phyloP scores from a whole-genome alignment of 208 protist species.

The Leishmania guyanensis region DNA sequence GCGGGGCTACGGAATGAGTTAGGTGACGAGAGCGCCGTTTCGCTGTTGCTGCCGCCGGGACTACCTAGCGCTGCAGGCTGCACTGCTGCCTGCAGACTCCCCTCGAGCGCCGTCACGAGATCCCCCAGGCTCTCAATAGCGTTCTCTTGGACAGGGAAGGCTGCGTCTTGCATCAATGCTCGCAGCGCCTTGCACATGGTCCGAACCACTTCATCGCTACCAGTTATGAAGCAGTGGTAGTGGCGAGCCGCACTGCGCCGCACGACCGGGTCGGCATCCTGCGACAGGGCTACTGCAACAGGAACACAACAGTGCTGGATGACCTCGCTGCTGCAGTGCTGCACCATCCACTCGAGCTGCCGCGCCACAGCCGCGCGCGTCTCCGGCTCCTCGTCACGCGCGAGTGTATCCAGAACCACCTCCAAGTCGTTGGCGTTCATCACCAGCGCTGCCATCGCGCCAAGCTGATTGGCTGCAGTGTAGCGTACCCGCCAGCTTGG shows the following conservation, averaged over 20 bases:
- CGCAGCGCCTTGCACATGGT: slow-evolving; percentile 43
- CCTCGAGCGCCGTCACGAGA: slow-evolving; percentile 34
- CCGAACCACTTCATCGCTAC: slow-evolving; percentile 34
- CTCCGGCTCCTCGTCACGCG: slow-evolving; percentile 68
- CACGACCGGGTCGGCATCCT: slow-evolving; percentile 59
- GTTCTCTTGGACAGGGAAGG: slow-evolving; percentile 45
- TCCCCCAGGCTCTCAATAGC: slow-evolving; percentile 46
- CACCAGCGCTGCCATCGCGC: slow-evolving; percentile 46
- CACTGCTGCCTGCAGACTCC: slow-evolving; percentile 20
- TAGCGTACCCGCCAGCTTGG: slow-evolving; percentile 82
- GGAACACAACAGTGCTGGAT: slow-evolving; percentile 37
- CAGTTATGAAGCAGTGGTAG: slow-evolving; percentile 49
- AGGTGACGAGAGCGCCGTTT: slow-evolving; percentile 2
- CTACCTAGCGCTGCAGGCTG: slow-evolving; percentile 3
- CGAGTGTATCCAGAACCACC: slow-evolving; percentile 43
- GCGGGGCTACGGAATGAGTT: slow-evolving; percentile 19
- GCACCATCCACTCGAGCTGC: slow-evolving; percentile 48
- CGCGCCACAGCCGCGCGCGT: slow-evolving; percentile 65
- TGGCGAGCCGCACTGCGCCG: slow-evolving; percentile 50
- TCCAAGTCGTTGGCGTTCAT: slow-evolving; percentile 50
- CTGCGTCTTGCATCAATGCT: slow-evolving; percentile 46
- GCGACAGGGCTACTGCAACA: slow-evolving; percentile 47
- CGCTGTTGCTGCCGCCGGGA: slow-evolving; percentile 1
- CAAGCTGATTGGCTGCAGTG: slow-evolving; percentile 54
- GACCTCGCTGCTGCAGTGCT: slow-evolving; percentile 24